Evolutionary conservation across 139 green algal genomes (phyloP).

Genomic region (Coelastrella sp.): DNA sequence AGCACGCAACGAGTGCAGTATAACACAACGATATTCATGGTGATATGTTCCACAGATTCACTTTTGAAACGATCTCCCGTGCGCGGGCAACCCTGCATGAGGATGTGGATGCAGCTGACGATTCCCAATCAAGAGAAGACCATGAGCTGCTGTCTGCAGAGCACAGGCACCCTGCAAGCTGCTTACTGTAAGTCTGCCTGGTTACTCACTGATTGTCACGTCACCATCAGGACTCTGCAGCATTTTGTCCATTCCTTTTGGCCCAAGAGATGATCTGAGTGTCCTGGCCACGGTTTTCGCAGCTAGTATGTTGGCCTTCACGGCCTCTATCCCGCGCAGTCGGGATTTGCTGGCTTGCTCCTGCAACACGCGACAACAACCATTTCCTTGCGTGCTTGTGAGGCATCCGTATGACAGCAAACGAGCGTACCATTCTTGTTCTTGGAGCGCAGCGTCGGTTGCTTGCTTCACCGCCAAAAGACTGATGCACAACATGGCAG

Average conservation of each 20-base stretch:
- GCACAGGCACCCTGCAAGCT: no score
- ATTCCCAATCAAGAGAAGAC: no score
- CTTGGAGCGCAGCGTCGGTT: not conserved
- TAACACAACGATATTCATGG: no score
- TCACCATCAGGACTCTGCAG: conserved; percentile 97
- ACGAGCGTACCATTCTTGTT: no score
- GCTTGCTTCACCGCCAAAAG: conserved; percentile 21
- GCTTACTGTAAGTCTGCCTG: not conserved
- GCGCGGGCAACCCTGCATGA: no score
- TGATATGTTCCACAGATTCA: no score
- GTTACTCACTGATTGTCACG: conserved; percentile 95
- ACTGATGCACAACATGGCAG: not conserved
- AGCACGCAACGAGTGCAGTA: not conserved
- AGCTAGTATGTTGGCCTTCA: conserved; percentile 97
- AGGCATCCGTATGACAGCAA: no score
- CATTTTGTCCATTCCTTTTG: conserved; percentile 99
- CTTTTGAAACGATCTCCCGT: no score
- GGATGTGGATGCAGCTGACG: no score
- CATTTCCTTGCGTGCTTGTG: no score
- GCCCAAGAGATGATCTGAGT: conserved; percentile 85
- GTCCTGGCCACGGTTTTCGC: conserved; percentile 94
- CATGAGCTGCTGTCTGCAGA: no score
- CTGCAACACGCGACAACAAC: conserved; percentile 58
- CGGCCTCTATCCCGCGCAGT: conserved; percentile 92
- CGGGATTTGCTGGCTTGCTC: conserved; percentile 94